Conservation (phyloP, 148 eudicot genomes). For the Fallopia convolvulus region DNA sequence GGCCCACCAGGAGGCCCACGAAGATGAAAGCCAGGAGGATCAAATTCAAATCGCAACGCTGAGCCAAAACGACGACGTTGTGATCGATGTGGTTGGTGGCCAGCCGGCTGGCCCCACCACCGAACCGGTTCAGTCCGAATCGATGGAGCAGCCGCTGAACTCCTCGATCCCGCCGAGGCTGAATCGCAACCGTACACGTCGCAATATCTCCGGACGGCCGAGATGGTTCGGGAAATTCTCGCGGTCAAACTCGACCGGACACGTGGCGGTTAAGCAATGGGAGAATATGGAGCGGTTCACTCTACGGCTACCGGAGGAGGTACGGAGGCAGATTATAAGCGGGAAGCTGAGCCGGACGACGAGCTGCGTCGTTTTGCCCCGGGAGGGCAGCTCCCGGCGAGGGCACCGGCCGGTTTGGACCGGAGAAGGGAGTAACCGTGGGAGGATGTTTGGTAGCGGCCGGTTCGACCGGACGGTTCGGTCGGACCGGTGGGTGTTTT, state of each 20-base stretch:
- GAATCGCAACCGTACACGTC: conserved; percentile 22
- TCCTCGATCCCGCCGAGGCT: background rate
- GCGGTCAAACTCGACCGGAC: conserved; percentile 53
- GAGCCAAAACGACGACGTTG: background rate
- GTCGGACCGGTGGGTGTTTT: conserved; percentile 55
- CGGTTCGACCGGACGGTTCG: conserved; percentile 26
- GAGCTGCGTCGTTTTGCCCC: conserved; percentile 14
- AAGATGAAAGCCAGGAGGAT: background rate
- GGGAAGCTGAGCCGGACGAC: conserved; percentile 17
- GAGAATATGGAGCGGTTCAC: conserved; percentile 41
- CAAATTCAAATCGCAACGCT: background rate
- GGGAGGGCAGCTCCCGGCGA: conserved; percentile 20
- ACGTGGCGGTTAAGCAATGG: conserved; percentile 36
- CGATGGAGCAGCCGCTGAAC: conserved; percentile 4
- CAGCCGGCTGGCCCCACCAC: background rate
- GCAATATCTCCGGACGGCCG: conserved; percentile 18
- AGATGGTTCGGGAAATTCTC: conserved; percentile 22
- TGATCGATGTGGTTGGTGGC: background rate
- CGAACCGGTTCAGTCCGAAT: background rate
- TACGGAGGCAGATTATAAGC: conserved; percentile 32
- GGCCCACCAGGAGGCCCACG: background rate
- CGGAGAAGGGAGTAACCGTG: conserved; percentile 24
- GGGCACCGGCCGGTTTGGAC: conserved; percentile 17
- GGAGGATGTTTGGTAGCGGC: conserved; percentile 11
- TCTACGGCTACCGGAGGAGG: conserved; percentile 36